Evolutionary conservation across 1,284 basidiomycete genomes (phyloP).

Genomic region (Sporisorium reilianum): DNA sequence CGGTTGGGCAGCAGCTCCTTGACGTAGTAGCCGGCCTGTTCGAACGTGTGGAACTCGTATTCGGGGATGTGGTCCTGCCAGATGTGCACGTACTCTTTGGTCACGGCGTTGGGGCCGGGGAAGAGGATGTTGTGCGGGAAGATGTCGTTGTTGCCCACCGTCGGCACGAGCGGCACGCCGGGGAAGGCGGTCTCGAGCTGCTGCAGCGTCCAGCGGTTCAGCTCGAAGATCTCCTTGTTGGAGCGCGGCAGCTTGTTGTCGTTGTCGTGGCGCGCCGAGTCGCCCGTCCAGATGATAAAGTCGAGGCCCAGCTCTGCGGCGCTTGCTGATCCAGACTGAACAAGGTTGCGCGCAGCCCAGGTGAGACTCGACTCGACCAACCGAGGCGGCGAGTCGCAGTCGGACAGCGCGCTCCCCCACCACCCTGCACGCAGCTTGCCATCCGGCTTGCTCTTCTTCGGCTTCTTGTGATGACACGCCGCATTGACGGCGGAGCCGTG

Average conservation of each 20-base stretch:
- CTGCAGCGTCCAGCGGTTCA: conserved; percentile 78
- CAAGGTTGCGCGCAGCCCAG: conserved; percentile 79
- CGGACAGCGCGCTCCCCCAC: conserved; percentile 73
- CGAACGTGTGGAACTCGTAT: conserved; percentile 76
- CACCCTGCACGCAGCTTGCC: conserved; percentile 63
- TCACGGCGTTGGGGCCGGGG: conserved; percentile 82
- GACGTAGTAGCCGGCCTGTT: conserved; percentile 80
- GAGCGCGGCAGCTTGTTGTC: conserved; percentile 84
- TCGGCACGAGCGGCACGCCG: conserved; percentile 85
- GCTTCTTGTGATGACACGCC: conserved; percentile 56
- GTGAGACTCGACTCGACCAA: conserved; percentile 85
- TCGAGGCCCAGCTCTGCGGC: conserved; percentile 75
- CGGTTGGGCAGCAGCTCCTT: conserved; percentile 82
- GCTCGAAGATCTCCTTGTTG: conserved; percentile 81
- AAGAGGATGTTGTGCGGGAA: conserved; percentile 70
- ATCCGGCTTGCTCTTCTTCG: conserved; percentile 54
- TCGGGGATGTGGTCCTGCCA: conserved; percentile 88
- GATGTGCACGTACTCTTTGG: conserved; percentile 77
- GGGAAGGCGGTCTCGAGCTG: conserved; percentile 82
- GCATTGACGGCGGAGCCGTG: conserved; percentile 70
- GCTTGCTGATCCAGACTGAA: neutral
- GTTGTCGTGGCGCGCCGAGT: conserved; percentile 91
- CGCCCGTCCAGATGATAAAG: conserved; percentile 87
- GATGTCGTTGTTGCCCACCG: conserved; percentile 76
- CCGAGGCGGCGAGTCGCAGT: conserved; percentile 85